Conservation (phyloP, 2,329 filamentous ascomycete genomes). For the Dactylellina leptospora region DNA sequence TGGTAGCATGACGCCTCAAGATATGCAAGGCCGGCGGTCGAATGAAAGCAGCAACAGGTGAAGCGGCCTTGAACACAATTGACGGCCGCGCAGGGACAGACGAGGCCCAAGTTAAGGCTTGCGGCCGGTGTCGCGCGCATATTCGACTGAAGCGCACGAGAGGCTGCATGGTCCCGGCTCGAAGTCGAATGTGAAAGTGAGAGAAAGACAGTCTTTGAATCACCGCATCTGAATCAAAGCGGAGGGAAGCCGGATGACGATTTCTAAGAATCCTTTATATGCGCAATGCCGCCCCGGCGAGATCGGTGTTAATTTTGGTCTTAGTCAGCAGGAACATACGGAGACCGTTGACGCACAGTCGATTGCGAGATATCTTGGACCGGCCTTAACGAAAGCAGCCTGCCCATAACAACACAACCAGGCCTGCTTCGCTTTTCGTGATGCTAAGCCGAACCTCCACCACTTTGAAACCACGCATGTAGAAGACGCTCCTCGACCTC, state of each 20-base stretch:
- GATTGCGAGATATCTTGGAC: no score
- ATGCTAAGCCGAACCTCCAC: slow-evolving; percentile 17
- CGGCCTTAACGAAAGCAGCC: slow-evolving; percentile 33
- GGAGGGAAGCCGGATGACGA: not conserved
- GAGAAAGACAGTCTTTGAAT: not conserved
- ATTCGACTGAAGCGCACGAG: slow-evolving; percentile 35
- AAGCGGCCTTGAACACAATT: not conserved
- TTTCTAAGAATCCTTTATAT: slow-evolving; percentile 9
- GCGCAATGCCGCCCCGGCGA: not conserved
- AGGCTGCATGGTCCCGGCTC: slow-evolving; percentile 29
- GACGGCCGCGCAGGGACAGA: not conserved
- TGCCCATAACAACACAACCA: slow-evolving; percentile 36
- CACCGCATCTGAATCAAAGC: slow-evolving; percentile 9
- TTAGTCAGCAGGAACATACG: slow-evolving; percentile 18
- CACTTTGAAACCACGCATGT: slow-evolving; percentile 27
- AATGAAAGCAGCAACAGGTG: not conserved
- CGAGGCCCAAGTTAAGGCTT: not conserved
- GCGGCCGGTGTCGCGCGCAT: slow-evolving; percentile 28
- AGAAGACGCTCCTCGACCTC: slow-evolving; percentile 33
- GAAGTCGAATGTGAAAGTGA: no score
- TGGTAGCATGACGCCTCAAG: slow-evolving; percentile 34
- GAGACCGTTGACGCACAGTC: not conserved
- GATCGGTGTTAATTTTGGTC: slow-evolving; percentile 16
- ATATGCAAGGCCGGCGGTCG: not conserved
- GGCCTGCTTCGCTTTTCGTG: slow-evolving; percentile 46